Conservation (phyloP, 139 green algal species). For the Chlorella vulgaris region DNA sequence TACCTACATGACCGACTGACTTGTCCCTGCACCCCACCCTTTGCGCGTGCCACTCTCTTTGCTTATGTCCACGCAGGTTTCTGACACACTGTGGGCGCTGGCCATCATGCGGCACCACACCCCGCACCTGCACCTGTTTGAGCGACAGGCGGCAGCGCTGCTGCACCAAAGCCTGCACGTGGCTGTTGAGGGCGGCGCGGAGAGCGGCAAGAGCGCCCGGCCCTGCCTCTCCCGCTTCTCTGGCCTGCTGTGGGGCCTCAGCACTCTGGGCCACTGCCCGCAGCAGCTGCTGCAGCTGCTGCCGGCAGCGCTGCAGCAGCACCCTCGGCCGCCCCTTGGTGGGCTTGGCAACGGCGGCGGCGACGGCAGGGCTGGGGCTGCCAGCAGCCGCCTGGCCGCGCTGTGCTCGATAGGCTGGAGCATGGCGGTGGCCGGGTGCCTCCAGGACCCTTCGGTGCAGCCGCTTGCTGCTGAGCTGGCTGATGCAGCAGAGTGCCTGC, state of each 20-base stretch:
- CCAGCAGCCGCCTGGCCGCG: neutral
- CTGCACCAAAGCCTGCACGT: neutral
- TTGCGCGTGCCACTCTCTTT: too few relatives aligned
- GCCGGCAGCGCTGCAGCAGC: neutral
- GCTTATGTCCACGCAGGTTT: conserved; percentile 10
- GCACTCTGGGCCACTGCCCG: conserved; percentile 4
- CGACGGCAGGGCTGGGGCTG: neutral
- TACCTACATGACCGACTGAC: too few relatives aligned
- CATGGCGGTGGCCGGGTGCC: conserved; percentile 4
- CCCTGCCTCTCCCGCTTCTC: neutral
- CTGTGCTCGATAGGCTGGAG: neutral
- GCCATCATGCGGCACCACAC: conserved; percentile 22
- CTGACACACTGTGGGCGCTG: conserved; percentile 3
- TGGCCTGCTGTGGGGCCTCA: conserved; percentile 3
- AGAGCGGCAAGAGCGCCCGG: neutral
- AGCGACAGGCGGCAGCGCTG: neutral
- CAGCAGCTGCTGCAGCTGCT: neutral
- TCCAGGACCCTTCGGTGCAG: neutral
- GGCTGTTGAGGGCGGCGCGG: neutral
- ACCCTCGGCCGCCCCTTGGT: neutral
- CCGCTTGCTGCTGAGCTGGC: neutral
- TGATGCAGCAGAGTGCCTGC: neutral
- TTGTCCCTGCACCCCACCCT: too few relatives aligned
- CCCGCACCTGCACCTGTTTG: conserved; percentile 5
- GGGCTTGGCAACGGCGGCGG: neutral